Base-by-base conservation (phyloP, 2,329 filamentous ascomycete species). In the Cryphonectria japonica region DNA sequence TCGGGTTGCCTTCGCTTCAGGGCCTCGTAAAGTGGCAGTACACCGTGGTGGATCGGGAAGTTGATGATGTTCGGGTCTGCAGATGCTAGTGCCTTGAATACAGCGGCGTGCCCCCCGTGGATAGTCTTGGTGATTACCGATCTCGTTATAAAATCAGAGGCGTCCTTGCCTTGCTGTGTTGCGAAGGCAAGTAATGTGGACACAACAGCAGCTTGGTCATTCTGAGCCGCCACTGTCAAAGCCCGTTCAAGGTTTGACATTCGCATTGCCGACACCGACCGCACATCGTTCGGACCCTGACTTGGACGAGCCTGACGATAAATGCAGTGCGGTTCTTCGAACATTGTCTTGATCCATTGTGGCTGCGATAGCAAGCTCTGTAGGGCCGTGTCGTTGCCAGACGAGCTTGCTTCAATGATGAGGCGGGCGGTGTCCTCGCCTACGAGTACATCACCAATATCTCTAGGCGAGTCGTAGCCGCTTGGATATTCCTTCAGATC, bases 341-440 rank as follows among this genome's bases (percentile, higher is more conserved):
- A 41, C 6, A 62, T 70, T 61, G 26, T 66, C 41, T 70, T 67
- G 39, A 66, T 62, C 68, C 39, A 67, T 66, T 70, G 32, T 62
- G 62, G 63, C 63, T 70, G 63, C 16, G 63, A 67, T 62, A 70
- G 68, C 62, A 70, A 62, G 43, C 41, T 62, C 54, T 62, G 63
- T 43, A 70, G 54, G 54, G 54, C 68, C 1, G 68, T 67, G 54
- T 67, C 63, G 34, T 70, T 54, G 68, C 68, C 54, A 67, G 63
- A 70, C 32, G 63, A 70, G 63, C 63, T 66, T 54, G 68, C 63
- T 67, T 70, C 62, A n/a, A 70, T 70, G 22, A 70, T 22, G 41
- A 34, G 68, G 41, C 57, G 63, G 63, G 64, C 63, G n/a, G 54
- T 8, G n/a, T 70, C 68, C 63, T 70, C 63, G 62, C 68, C 68